phyloP scores from a whole-genome alignment of 2,329 filamentous ascomycete species.

The Colletotrichum noveboracense region DNA sequence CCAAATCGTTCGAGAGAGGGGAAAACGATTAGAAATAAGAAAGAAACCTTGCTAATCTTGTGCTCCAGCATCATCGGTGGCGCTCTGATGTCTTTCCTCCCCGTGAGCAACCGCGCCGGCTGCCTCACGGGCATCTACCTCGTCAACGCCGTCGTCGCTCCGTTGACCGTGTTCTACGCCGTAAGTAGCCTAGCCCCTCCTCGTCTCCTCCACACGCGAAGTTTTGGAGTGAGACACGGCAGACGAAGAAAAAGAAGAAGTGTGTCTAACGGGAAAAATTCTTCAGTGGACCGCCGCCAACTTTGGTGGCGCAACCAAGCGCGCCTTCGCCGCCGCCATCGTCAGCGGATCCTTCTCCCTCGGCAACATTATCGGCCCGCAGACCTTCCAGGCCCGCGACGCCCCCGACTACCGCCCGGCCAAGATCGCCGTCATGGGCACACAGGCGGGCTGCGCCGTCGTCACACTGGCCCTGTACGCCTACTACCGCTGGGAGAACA shows the following conservation, averaged over 20 bases:
- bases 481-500: constrained; percentile 58
- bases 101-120: constrained; percentile 48
- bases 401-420: constrained; percentile 58
- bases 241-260: neutral
- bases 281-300: constrained; percentile 54
- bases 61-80: constrained; percentile 48
- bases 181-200: constrained; percentile 28
- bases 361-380: constrained; percentile 62
- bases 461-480: constrained; percentile 49
- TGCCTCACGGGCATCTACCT: constrained; percentile 55
- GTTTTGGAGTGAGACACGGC: neutral
- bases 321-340: constrained; percentile 53
- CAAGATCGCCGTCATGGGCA: constrained; percentile 60
- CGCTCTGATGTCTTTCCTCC: constrained; percentile 58
- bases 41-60: neutral
- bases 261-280: neutral
- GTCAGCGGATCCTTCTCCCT: constrained; percentile 56
- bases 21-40: neutral
- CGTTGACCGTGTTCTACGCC: constrained; percentile 50
- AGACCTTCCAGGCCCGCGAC: constrained; percentile 59
- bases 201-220: neutral
- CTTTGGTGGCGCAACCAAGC: constrained; percentile 57
- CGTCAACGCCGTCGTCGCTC: constrained; percentile 53
- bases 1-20: neutral
- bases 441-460: constrained; percentile 47